Conservation (phyloP, 129 eudicot genomes). For the Centaurea solstitialis region DNA sequence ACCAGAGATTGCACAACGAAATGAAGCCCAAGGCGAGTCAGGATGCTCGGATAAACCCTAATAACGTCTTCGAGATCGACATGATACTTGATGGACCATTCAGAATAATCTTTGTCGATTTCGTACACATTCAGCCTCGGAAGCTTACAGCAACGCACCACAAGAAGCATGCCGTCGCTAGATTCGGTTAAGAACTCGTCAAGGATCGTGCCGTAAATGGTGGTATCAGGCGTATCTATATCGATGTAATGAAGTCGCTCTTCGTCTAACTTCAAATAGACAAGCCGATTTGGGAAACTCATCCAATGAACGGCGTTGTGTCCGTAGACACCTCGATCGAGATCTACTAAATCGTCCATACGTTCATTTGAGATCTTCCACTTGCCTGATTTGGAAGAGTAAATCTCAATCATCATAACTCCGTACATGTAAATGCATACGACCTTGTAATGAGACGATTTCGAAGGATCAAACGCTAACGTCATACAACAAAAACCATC, state of each 20-base stretch:
- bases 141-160: conserved; percentile 29
- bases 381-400: conserved; percentile 24
- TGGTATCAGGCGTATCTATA: conserved; percentile 31
- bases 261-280: conserved; percentile 22
- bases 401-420: conserved; percentile 28
- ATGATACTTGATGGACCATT: conserved; percentile 31
- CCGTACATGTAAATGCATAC: conserved; percentile 23
- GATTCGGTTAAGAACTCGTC: conserved; percentile 38
- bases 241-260: conserved; percentile 24
- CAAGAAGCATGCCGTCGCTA: conserved; percentile 38
- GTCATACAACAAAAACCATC: conserved; percentile 31
- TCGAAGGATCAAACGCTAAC: conserved; percentile 38
- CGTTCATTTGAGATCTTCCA: conserved; percentile 28
- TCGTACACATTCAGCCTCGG: conserved; percentile 37
- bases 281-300: conserved; percentile 34
- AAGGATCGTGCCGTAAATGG: conserved; percentile 23
- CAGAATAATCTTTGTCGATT: conserved; percentile 31
- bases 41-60: conserved; percentile 33
- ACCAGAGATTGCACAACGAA: conserved; percentile 36
- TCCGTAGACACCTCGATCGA: conserved; percentile 37
- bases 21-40: conserved; percentile 37
- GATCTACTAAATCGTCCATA: conserved; percentile 31
- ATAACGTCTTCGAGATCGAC: conserved; percentile 40
- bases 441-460: conserved; percentile 30
- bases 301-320: conserved; percentile 40